phyloP scores from a whole-genome alignment of 441 rosid genomes.

The Euphorbia corollata region DNA sequence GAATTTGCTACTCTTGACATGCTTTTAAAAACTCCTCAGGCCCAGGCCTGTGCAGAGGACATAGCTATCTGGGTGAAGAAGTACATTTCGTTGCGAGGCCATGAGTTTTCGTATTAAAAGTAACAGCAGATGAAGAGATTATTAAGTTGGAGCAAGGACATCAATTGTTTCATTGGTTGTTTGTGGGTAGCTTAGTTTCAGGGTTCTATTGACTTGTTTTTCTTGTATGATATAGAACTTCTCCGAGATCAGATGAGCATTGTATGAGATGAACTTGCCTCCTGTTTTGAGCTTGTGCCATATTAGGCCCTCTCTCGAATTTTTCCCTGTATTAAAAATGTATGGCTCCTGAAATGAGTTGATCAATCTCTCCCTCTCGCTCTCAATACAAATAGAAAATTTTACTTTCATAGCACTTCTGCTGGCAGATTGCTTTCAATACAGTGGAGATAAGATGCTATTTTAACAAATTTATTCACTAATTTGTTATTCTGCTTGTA shows the following conservation, averaged over 20 bases:
- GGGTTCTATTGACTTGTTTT: conserved; percentile 9
- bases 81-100: conserved; percentile 73
- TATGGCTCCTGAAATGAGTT: conserved; percentile 22
- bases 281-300: conserved; percentile 20
- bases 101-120: conserved; percentile 72
- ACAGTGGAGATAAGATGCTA: too few relatives aligned
- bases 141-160: conserved; percentile 15
- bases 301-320: conserved; percentile 25
- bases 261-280: conserved; percentile 28
- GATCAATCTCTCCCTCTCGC: conserved; percentile 6
- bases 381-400: too few relatives aligned
- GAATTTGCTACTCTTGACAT: conserved; percentile 91
- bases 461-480: background rate
- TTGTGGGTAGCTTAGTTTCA: background rate
- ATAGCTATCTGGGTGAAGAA: conserved; percentile 90
- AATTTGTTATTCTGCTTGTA: too few relatives aligned
- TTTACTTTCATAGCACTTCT: background rate
- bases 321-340: conserved; percentile 35
- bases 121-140: conserved; percentile 3
- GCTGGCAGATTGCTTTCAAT: too few relatives aligned
- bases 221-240: conserved; percentile 37
- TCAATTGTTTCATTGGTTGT: background rate
- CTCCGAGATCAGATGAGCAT: conserved; percentile 27
- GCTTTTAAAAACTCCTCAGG: conserved; percentile 80
- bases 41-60: conserved; percentile 87